Evolutionary conservation across 208 protist genomes (phyloP), one percentile per base, ranked within the genome.

Genomic region (Phytomonas francai): DNA sequence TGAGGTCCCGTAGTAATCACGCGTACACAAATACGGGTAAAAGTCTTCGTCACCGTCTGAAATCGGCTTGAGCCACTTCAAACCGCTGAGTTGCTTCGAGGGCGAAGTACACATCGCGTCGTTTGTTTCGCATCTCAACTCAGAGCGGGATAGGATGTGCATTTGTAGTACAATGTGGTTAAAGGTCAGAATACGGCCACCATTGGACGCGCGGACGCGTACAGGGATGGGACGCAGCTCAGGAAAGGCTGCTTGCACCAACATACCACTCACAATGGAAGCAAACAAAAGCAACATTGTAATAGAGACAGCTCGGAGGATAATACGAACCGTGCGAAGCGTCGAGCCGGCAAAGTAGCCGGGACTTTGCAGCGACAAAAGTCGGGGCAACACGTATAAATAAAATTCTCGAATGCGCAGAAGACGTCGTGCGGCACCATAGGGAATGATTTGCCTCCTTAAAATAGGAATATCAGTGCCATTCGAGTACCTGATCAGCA

Each of bases 141-240:
- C 12, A 22, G 66, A 54, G 30, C 39, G 58, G 33, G 85, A 84
- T 25, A 87, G 54, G n/a, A 94, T 70, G 66, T 88, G 77, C 80
- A 91, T 84, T 42, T 77, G 78, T 34, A 90, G 63, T n/a, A 94
- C 78, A 72, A 94, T 85, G 72, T 94, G 88, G 71, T 94, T 83
- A 33, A 94, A 79, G 25, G 73, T 78, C 27, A 91, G 80, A 34
- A 71, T 32, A 68, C 76, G 78, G 54, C 73, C 71, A 54, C 87
- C 70, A 9, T 70, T 71, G 19, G 83, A 71, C 19, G 73, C 61
- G 28, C 68, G 67, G 57, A 84, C 78, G 19, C 73, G 77, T 71
- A 94, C 85, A n/a, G 86, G 84, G 57, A 87, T 72, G 42, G 84
- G 80, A 6, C 81, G 84, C 49, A 91, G 76, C 65, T 70, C 66